These are phyloP conservation scores for Geranomyces michiganensis DNA, from an alignment of 192 early-diverging fungal genomes.

Conservation along the genomic window DNA sequence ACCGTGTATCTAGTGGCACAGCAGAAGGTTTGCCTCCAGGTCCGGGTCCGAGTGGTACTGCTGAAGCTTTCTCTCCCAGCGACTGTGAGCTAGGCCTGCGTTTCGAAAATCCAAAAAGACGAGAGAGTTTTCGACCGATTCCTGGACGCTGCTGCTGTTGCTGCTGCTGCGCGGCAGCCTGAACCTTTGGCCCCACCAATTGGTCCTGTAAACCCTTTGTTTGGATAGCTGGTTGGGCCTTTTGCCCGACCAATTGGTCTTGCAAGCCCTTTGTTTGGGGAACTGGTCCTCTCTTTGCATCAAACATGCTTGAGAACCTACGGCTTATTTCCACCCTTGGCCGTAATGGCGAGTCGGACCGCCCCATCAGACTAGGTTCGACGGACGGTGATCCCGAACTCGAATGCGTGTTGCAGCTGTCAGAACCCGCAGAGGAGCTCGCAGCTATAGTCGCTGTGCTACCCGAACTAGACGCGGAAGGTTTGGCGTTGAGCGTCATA, in stretches of 20 bases:
- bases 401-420: constrained; percentile 6
- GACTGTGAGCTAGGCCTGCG: neutral
- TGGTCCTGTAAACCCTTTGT: too few relatives aligned
- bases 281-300: neutral
- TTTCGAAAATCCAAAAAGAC: neutral
- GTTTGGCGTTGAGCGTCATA: neutral
- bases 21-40: too few relatives aligned
- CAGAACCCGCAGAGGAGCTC: neutral
- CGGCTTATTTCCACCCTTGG: neutral
- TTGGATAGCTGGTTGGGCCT: neutral
- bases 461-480: too few relatives aligned
- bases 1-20: neutral
- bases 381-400: neutral
- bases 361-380: neutral
- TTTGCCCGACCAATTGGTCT: neutral
- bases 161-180: too few relatives aligned
- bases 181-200: neutral
- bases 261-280: too few relatives aligned
- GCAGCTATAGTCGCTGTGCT: neutral
- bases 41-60: too few relatives aligned
- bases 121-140: neutral
- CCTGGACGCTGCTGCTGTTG: too few relatives aligned
- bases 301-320: neutral
- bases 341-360: neutral
- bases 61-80: neutral